Evolutionary conservation across 2,329 filamentous ascomycete genomes (phyloP), one percentile per base, ranked within the genome.

Genomic region (Fusarium decemcellulare): DNA sequence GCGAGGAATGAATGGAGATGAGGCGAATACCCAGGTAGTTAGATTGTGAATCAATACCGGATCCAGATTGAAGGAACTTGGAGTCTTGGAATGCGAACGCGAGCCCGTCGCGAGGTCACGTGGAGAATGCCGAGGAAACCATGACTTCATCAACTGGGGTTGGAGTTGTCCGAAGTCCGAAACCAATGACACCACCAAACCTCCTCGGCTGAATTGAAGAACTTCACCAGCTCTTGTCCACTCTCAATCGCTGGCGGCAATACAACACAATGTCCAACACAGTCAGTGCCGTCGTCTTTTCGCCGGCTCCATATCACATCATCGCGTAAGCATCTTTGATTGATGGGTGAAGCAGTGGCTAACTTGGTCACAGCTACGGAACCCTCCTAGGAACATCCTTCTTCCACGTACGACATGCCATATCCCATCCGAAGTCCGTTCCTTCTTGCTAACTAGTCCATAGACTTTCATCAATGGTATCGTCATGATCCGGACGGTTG

Each of bases 311-410:
- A 14, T 95, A 94, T 81, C 93, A 95, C 79, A 87, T 95, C 64
- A 82, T 95, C 66, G 89, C 90, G 91, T 93, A 85, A 67, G 73
- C 70, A 82, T 77, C 27, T 29, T 60, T 42, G 27, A 27, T 29
- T 51, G n/a, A 56, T 30, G 37, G 29, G 12, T 10, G 16, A 34
- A 42, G 30, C 29, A 48, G 30, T 15, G 16, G 63, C 74, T 77
- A 67, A 78, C 64, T 55, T 27, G 37, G 48, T 54, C 15, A 48
- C 72, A 96, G 93, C 77, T 97, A 97, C 82, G 94, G 94, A 71
- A 94, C 93, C 18, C 88, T 98, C 52, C 85, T 98, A 14, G 96
- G 96, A 69, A 91, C 92, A 30, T 92, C 94, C 40, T 87, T 97
- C 79, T 98, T 94, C 81, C 94, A 98, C 79, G 91, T 92, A 52